Percentiles rank a stretch among this genome's conserved stretches.
phyloP scores from a whole-genome alignment of 2,329 filamentous ascomycete species.

The Paracamarosporium sp. region DNA sequence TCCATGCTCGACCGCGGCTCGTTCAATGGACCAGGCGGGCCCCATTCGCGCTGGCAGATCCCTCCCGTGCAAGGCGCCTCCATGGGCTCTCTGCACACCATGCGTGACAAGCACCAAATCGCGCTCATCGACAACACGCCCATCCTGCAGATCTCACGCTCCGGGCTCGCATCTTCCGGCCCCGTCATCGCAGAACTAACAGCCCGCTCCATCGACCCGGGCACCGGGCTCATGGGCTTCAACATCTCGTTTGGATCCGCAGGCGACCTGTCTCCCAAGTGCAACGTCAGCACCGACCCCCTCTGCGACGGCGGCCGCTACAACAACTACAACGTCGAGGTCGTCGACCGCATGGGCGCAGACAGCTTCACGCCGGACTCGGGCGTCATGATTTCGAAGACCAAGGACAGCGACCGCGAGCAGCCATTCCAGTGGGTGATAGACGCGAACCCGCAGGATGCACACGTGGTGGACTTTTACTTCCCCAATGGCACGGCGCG shows the following conservation, averaged over 20 bases:
- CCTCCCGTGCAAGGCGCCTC: conserved; percentile 57
- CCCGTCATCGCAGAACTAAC: conserved; percentile 56
- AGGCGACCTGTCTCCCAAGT: conserved; percentile 54
- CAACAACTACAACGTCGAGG: conserved; percentile 61
- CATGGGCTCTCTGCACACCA: conserved; percentile 60
- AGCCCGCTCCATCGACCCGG: conserved; percentile 55
- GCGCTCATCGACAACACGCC: conserved; percentile 53
- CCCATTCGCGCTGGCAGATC: conserved; percentile 61
- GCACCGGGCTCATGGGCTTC: conserved; percentile 53
- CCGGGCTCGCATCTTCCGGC: conserved; percentile 52
- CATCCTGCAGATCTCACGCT: conserved; percentile 54
- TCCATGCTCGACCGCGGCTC: conserved; percentile 61
- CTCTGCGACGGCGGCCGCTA: conserved; percentile 61
- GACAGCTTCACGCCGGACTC: conserved; percentile 61
- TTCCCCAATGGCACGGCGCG: conserved; percentile 56
- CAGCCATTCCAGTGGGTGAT: conserved; percentile 63
- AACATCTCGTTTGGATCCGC: conserved; percentile 52
- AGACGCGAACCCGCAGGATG: conserved; percentile 62
- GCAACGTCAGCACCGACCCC: conserved; percentile 49
- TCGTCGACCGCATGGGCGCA: conserved; percentile 61
- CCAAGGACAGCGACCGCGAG: conserved; percentile 51
- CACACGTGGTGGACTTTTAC: conserved; percentile 58
- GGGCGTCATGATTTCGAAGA: conserved; percentile 63
- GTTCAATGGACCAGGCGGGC: conserved; percentile 62
- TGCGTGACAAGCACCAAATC: conserved; percentile 62